A percentile compares a stretch with the other conserved stretches of the same genome.
Conservation (phyloP, 805 yeast genomes). For the Lipomyces mesembrius region DNA sequence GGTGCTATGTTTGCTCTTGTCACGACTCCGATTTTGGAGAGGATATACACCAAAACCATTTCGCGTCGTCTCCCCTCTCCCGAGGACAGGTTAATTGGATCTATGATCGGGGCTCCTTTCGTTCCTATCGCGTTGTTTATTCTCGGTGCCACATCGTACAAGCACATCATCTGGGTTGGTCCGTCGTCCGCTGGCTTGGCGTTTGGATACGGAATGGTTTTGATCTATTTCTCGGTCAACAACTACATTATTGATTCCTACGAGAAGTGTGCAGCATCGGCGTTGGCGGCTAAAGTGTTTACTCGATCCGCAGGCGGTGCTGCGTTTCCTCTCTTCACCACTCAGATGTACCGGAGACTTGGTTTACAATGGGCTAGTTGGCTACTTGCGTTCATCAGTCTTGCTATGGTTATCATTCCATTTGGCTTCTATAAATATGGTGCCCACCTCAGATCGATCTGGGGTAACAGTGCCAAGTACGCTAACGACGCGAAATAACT, state of each 20-base stretch:
- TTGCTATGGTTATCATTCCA: conserved; percentile 58
- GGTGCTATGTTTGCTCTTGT: conserved; percentile 78
- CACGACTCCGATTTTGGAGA: conserved; percentile 78
- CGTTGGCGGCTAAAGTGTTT: conserved; percentile 66
- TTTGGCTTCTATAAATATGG: conserved; percentile 56
- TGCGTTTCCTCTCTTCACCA: conserved; percentile 60
- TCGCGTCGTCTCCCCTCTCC: conserved; percentile 54
- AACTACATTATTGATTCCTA: conserved; percentile 80
- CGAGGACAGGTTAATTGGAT: conserved; percentile 60
- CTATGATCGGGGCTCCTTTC: conserved; percentile 54
- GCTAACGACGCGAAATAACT: conserved; percentile 11
- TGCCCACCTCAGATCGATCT: conserved; percentile 45
- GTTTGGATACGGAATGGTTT: conserved; percentile 60
- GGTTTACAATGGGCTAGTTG: conserved; percentile 60
- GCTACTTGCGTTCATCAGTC: conserved; percentile 57
- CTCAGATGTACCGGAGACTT: conserved; percentile 58
- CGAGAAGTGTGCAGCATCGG: conserved; percentile 67
- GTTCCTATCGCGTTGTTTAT: conserved; percentile 60
- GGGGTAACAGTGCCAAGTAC: conserved; percentile 32
- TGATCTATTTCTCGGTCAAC: conserved; percentile 71
- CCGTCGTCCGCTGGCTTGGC: conserved; percentile 62
- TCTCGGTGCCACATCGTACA: conserved; percentile 63
- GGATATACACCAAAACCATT: conserved; percentile 53
- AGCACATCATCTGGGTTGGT: conserved; percentile 54
- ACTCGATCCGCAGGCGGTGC: conserved; percentile 66